Base-by-base conservation (phyloP, 208 protist species). In the Acanthamoeba royreba region DNA sequence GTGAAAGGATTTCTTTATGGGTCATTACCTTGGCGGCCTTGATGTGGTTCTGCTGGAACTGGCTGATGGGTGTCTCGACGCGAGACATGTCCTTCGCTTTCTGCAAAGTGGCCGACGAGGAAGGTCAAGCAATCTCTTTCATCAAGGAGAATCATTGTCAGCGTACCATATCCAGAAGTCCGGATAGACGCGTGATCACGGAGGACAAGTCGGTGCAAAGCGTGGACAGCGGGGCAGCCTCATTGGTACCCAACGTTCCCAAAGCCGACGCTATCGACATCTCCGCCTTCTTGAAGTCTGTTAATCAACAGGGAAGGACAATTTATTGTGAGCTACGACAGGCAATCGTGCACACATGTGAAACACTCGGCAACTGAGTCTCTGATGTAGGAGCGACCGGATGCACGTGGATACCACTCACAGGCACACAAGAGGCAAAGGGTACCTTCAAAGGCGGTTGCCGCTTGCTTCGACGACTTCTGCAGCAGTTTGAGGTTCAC, bases 211-310 rank as follows among this genome's bases (percentile, higher is more conserved):
- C 83, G 47, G 33, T 9, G 40, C 83, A 90, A 25, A 90, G 55
- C 13, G 22, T 90, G 83, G 53, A 72, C 8, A 90, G 83, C 11
- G 83, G 83, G 19, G 83, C 83, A n/a, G 47, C n/a, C 40, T 90
- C 83, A 52, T 2, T 72, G 33, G 15, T 45, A 4, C 83, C 55
- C 83, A 90, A 22, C 40, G 47, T 61, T 19, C 53, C 55, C 28
- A 90, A 31, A 9, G 83, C 47, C 28, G 35, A 45, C 7, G 83
- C 83, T 35, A 90, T 90, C 19, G 53, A 49, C 49, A 66, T 69
- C n/a, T 90, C 49, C 25, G 83, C 47, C 83, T 35, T 58, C 55
- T 90, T 90, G 83, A 90, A 90, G 17, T 90, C 83, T 90, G 83
- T 4, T 28, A n/a, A n/a, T n/a, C n/a, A n/a, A n/a, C n/a, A n/a